Base-by-base conservation (phyloP, 2,329 filamentous ascomycete genomes). In the Sporothrix variecibatus region DNA sequence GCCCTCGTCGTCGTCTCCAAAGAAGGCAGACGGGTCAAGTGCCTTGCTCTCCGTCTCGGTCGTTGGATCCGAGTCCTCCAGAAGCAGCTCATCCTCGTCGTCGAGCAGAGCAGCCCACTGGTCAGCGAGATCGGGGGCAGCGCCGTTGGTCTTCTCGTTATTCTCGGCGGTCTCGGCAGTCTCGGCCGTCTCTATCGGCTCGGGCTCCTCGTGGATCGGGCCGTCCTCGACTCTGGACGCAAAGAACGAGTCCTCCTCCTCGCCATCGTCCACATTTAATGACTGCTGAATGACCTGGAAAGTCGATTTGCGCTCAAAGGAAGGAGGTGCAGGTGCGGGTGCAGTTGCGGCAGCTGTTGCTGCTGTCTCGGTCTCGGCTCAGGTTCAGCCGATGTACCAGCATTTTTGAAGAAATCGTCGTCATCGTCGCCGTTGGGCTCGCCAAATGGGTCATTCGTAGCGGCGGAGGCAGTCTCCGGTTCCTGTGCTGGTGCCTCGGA, bases 61-160 rank as follows among this genome's bases (percentile, higher is more conserved):
- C n/a, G 26, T 67, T 17, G 9, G 26, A 20, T 31, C 53, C 17
- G 86, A 83, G 43, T 93, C 90, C 11, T 90, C 88, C 2, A 90
- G 81, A 15, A 93, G 87, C n/a, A 93, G 87, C 31, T 86, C 86
- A 31, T 91, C 90, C 67, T 90, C 85, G 75, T 94, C 90, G 76
- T 95, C 92, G 78, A 98, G 89, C 60, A 94, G 93, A 65, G 93
- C 92, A 76, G 94, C 89, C 93, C 95, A 97, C 77, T 94, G 91
- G 23, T 93, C 93, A 64, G 92, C 92, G 56, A 96, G 82, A 79
- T 95, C 93, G 58, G 91, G 88, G 7, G 87, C 84, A 5, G 75
- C 71, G 60, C 78, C 76, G 26, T 78, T 75, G 74, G 51, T 79
- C 77, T 72, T 70, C 17, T 75, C 60, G 7, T 51, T 31, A 12